phyloP scores from a whole-genome alignment of 2,329 filamentous ascomycete genomes.

The Fonsecaea multimorphosa region DNA sequence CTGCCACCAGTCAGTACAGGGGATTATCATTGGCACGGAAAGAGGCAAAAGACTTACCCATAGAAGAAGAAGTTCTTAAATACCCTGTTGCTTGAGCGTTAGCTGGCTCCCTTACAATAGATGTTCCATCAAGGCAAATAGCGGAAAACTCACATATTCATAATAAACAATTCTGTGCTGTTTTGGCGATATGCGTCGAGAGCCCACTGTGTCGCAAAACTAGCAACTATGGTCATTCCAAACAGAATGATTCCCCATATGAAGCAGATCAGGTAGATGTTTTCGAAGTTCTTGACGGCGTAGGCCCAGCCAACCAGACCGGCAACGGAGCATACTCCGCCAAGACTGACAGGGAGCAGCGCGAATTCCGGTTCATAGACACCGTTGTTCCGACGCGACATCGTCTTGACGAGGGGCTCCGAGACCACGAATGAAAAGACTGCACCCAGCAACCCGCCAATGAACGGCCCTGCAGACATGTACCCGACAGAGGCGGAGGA shows the following conservation, averaged over 20 bases:
- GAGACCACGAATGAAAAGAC: constrained; percentile 39
- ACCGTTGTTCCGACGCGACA: constrained; percentile 52
- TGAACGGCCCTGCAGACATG: constrained; percentile 30
- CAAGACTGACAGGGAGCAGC: constrained; percentile 35
- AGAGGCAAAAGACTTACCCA: constrained; percentile 25
- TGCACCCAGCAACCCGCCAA: constrained; percentile 25
- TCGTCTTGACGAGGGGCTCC: constrained; percentile 44
- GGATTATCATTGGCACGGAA: constrained; percentile 36
- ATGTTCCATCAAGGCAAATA: background rate
- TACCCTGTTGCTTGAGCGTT: constrained; percentile 9
- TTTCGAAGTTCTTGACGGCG: constrained; percentile 15
- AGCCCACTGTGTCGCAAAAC: constrained; percentile 28
- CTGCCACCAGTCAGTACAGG: constrained; percentile 29
- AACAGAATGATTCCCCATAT: constrained; percentile 30
- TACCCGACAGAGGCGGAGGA: constrained; percentile 41
- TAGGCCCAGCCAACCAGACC: constrained; percentile 50
- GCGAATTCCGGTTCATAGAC: constrained; percentile 51
- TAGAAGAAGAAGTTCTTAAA: constrained; percentile 39
- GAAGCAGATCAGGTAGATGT: constrained; percentile 31
- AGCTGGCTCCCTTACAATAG: background rate
- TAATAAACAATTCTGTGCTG: constrained; percentile 35
- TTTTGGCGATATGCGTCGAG: constrained; percentile 30
- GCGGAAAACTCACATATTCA: constrained; percentile 24
- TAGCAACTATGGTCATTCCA: constrained; percentile 26
- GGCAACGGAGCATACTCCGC: constrained; percentile 24